A percentile compares a stretch with the other conserved stretches of the same genome.
Evolutionary conservation across 345 rosid genomes (phyloP).

Genomic region (Citrus reticulata): DNA sequence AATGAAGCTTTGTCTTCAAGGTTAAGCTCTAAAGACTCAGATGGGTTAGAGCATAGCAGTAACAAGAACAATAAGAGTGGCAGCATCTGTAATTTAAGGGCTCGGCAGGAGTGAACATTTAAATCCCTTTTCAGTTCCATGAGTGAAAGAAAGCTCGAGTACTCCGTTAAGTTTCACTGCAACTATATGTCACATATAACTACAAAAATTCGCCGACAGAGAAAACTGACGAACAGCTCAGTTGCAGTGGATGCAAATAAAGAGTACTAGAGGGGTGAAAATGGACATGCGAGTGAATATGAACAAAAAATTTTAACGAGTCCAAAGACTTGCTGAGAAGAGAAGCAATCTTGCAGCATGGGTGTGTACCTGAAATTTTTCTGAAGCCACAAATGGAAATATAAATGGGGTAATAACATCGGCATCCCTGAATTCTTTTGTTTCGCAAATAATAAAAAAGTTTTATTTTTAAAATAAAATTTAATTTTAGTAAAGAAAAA

Average conservation of each 20-base stretch:
- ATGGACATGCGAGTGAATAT: background rate
- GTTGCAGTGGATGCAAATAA: constrained; percentile 17
- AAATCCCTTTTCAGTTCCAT: constrained; percentile 12
- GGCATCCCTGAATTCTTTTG: background rate
- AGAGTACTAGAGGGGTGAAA: background rate
- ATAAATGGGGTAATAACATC: background rate
- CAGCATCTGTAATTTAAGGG: constrained; percentile 3
- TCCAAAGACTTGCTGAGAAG: background rate
- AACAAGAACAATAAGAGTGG: constrained; percentile 22
- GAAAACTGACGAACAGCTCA: background rate
- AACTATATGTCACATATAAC: background rate
- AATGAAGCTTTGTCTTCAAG: constrained; percentile 58
- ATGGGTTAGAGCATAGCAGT: constrained; percentile 28
- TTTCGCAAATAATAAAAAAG: no score
- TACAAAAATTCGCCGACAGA: background rate
- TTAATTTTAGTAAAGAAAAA: no score
- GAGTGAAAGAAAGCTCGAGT: background rate
- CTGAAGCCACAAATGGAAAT: background rate
- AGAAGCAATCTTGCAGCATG: background rate
- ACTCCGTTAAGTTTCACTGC: background rate
- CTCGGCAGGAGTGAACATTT: background rate
- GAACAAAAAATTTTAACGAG: background rate
- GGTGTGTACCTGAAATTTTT: no score
- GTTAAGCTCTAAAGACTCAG: constrained; percentile 41
- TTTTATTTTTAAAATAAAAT: no score